These are phyloP conservation scores for Trichothecium sympodiale DNA, from an alignment of 2,329 filamentous ascomycete species.

Conservation along the genomic window DNA sequence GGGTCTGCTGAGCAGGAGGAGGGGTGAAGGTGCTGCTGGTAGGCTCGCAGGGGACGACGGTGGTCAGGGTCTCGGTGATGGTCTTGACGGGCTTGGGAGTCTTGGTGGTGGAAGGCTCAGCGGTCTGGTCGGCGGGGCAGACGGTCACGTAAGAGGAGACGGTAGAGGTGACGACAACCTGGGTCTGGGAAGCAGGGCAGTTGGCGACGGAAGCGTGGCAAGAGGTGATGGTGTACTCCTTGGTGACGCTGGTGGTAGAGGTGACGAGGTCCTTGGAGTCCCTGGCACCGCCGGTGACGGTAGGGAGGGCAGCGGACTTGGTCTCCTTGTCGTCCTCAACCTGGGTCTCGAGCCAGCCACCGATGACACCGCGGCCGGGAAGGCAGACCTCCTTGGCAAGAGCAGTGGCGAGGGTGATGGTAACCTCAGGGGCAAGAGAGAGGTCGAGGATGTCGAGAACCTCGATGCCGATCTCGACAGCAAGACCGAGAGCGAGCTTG, in stretches of 20 bases:
- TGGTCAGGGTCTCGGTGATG: slow-evolving; percentile 14
- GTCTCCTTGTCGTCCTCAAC: slow-evolving; percentile 2
- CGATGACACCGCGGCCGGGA: slow-evolving; percentile 9
- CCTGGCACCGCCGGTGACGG: slow-evolving; percentile 5
- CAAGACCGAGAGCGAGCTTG: slow-evolving; percentile 13
- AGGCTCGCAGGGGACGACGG: slow-evolving; percentile 13
- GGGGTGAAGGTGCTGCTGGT: slow-evolving; percentile 14
- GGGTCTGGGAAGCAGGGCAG: slow-evolving; percentile 28
- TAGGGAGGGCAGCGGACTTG: slow-evolving; percentile 4
- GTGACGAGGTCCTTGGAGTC: slow-evolving; percentile 6
- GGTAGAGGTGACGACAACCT: slow-evolving; percentile 17
- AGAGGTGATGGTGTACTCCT: slow-evolving; percentile 20
- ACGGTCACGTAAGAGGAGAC: slow-evolving; percentile 10
- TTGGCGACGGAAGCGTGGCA: slow-evolving; percentile 25
- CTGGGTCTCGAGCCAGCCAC: not conserved
- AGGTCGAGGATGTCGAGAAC: slow-evolving; percentile 21
- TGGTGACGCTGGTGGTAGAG: slow-evolving; percentile 13
- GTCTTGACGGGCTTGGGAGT: slow-evolving; percentile 8
- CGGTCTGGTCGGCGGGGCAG: slow-evolving; percentile 11
- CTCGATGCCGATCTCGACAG: slow-evolving; percentile 12
- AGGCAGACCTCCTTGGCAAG: slow-evolving; percentile 10
- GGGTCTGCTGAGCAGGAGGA: slow-evolving; percentile 9
- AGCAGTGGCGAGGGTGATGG: slow-evolving; percentile 21
- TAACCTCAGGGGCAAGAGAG: slow-evolving; percentile 26
- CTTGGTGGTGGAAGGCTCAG: slow-evolving; percentile 6